Percentiles rank a stretch among this genome's conserved stretches.
phyloP scores from a whole-genome alignment of 257 asterid species.

The Knoxia roxburghii region DNA sequence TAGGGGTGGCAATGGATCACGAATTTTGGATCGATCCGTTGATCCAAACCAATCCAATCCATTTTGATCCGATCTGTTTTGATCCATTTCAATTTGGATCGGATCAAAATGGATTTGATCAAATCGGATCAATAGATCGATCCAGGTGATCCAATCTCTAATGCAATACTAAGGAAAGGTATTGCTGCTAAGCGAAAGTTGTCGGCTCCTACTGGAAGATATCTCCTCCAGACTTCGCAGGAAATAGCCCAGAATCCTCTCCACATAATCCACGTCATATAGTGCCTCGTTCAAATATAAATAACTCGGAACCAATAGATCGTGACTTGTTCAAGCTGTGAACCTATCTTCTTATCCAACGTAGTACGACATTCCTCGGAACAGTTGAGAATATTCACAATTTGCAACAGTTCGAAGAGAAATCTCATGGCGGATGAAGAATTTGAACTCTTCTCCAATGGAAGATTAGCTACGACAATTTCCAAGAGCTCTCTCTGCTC shows the following conservation, averaged over 20 bases:
- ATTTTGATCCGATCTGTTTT: too few species aligned
- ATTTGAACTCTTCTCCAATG: slow-evolving; percentile 38
- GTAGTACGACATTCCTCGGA: slow-evolving; percentile 54
- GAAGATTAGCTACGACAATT: slow-evolving; percentile 56
- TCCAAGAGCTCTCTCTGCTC: slow-evolving; percentile 88
- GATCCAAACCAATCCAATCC: too few species aligned
- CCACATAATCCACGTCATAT: slow-evolving; percentile 89
- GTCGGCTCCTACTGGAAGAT: slow-evolving; percentile 30
- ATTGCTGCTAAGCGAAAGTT: too few species aligned
- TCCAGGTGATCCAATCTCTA: too few species aligned
- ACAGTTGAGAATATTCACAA: slow-evolving; percentile 67
- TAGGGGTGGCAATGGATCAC: too few species aligned
- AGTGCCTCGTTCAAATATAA: slow-evolving; percentile 84
- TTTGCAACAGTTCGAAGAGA: slow-evolving; percentile 69
- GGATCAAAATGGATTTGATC: too few species aligned
- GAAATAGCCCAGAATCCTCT: slow-evolving; percentile 63
- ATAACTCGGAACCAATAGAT: slow-evolving; percentile 87
- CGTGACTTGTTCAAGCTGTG: slow-evolving; percentile 81
- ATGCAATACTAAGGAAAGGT: too few species aligned
- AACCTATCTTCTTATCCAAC: slow-evolving; percentile 85
- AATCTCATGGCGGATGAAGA: slow-evolving; percentile 44
- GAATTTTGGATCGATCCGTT: too few species aligned
- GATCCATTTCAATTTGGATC: too few species aligned
- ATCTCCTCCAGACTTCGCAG: slow-evolving; percentile 47
- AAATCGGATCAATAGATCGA: too few species aligned